Conservation (phyloP, 2,329 filamentous ascomycete species). For the Purpureocillium lavendulum region DNA sequence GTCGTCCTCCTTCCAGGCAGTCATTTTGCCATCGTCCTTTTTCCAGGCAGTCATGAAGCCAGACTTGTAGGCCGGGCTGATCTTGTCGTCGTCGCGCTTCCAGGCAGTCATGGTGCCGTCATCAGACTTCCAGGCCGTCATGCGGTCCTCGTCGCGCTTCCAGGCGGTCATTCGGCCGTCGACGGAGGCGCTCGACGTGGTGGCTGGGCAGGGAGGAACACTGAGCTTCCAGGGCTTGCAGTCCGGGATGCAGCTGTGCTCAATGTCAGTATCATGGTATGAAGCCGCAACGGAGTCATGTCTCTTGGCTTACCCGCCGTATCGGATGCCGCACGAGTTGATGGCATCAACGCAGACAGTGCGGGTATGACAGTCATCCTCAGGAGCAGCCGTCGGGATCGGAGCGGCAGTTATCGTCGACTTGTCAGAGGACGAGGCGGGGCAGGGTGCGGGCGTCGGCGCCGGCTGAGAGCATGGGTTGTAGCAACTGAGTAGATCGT, state of each 20-base stretch:
- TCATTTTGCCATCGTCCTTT: neutral
- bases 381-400: neutral
- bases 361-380: conserved; percentile 14
- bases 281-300: too few relatives aligned
- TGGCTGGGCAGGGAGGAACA: too few relatives aligned
- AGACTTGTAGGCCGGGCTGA: neutral
- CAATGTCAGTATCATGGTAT: too few relatives aligned
- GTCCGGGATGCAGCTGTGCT: conserved; percentile 13
- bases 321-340: conserved; percentile 15
- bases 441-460: conserved; percentile 13
- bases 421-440: neutral
- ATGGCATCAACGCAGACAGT: conserved; percentile 15
- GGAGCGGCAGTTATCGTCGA: conserved; percentile 1
- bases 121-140: neutral
- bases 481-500: conserved; percentile 18
- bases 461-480: conserved; percentile 15
- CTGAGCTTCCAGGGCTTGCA: conserved; percentile 9
- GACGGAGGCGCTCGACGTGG: too few relatives aligned
- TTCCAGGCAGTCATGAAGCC: conserved; percentile 4
- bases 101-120: neutral
- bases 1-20: neutral
- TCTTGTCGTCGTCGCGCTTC: neutral
- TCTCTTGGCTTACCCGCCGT: conserved; percentile 12
- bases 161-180: neutral
- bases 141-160: neutral